Percentiles rank a stretch among this genome's conserved stretches.
These are phyloP conservation scores for Candida pseudoviswanathii DNA, from an alignment of 1,139 yeast species.

Conservation along the genomic window DNA sequence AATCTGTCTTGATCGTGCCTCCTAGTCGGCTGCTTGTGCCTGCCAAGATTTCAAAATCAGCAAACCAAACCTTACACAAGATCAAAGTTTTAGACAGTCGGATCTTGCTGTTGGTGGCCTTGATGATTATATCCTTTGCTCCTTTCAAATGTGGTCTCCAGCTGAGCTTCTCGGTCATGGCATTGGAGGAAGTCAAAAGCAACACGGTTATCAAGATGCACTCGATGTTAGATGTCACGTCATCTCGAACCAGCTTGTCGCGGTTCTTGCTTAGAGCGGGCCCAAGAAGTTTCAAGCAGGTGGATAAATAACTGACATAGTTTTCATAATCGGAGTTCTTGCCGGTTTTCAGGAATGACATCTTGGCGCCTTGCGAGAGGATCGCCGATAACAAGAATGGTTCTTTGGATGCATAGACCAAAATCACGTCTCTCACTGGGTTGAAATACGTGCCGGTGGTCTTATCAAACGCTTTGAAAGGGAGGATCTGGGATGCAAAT, in stretches of 20 bases:
- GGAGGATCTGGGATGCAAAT: constrained; percentile 56
- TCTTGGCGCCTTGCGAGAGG: constrained; percentile 66
- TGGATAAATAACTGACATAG: constrained; percentile 58
- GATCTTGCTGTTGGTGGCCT: constrained; percentile 32
- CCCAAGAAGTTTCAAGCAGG: constrained; percentile 55
- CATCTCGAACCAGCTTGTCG: constrained; percentile 23
- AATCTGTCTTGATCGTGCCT: constrained; percentile 57
- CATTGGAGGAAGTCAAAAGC: constrained; percentile 64
- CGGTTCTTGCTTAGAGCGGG: constrained; percentile 29
- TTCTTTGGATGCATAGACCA: constrained; percentile 56
- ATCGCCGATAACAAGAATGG: constrained; percentile 62
- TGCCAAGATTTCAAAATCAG: constrained; percentile 63
- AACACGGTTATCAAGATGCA: constrained; percentile 63
- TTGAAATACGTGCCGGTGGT: constrained; percentile 30
- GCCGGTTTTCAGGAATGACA: constrained; percentile 35
- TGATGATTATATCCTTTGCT: constrained; percentile 61
- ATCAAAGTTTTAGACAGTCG: constrained; percentile 41
- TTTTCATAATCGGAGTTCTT: constrained; percentile 42
- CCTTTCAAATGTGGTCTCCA: constrained; percentile 75
- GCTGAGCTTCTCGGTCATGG: constrained; percentile 56
- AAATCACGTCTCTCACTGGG: constrained; percentile 60
- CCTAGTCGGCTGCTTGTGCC: constrained; percentile 60
- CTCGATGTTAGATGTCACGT: constrained; percentile 53
- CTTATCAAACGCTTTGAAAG: constrained; percentile 52
- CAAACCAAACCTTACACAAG: constrained; percentile 65